These are phyloP conservation scores for Hypoxylon crocopeplum DNA, from an alignment of 495 filamentous ascomycete genomes.

Conservation along the genomic window DNA sequence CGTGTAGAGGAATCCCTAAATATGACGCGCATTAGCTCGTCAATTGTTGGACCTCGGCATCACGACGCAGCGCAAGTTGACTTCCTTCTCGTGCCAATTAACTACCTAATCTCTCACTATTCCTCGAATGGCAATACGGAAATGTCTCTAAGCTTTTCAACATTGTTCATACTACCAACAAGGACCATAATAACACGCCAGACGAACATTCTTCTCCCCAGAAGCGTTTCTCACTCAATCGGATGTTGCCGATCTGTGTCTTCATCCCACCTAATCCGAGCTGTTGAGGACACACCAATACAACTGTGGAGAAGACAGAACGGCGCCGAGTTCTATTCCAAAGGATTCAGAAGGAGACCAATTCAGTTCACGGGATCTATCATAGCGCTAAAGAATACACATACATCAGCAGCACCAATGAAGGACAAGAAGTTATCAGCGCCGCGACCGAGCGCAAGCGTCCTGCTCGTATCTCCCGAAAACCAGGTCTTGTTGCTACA, in stretches of 20 bases:
- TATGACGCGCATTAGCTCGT: not conserved
- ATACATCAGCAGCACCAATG: constrained; percentile 1
- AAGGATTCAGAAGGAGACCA: not conserved
- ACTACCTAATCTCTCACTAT: too few species aligned
- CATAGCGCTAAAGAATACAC: not conserved
- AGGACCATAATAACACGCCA: not conserved
- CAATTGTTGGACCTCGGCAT: not conserved
- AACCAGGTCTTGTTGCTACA: constrained; percentile 91
- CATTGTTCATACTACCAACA: not conserved
- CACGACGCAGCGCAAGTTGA: too few species aligned
- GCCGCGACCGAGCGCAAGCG: constrained; percentile 56
- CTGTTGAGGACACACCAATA: not conserved
- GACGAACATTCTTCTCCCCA: not conserved
- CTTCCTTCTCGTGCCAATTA: too few species aligned
- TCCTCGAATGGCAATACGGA: not conserved
- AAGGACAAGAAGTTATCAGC: constrained; percentile 15
- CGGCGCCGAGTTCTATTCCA: not conserved
- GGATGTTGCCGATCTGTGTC: not conserved
- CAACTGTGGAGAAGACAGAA: not conserved
- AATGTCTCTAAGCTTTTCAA: not conserved
- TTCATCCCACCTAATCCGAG: constrained; percentile 6
- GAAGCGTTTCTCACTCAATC: not conserved
- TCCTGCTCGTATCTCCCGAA: constrained; percentile 82
- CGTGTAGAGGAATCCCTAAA: not conserved
- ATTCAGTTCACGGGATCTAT: not conserved